Evolutionary conservation across 2,329 filamentous ascomycete species (phyloP), one percentile per base, ranked within the genome.

Genomic region (Madurella fahalii): DNA sequence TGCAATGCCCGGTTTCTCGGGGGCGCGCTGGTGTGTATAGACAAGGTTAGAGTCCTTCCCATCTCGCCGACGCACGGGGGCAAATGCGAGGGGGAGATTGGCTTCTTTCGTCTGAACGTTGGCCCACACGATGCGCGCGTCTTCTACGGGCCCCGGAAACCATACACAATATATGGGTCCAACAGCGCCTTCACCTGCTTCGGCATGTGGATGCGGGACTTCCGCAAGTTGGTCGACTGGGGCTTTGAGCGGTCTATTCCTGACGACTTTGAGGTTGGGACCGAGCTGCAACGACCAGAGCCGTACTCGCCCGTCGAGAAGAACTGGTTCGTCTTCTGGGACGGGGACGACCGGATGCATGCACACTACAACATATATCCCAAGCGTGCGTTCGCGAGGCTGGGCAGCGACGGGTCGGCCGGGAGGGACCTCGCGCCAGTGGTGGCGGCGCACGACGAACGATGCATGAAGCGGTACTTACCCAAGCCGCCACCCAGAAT

Each of bases 321-420:
- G 74, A 85, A 85, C 61, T 85, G 75, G 72, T 85, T 84, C 59
- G 56, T 80, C 2, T 85, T 84, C 68, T 85, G 81, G 81, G 80
- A 83, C 57, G 54, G 57, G 0, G 54, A 69, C 0, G 74, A 72
- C 5, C 63, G 71, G 17, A 67, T 74, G 47, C 81, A 81, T 62
- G 70, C 73, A 1, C 81, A 84, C 63, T 75, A 82, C 63, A 79
- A 83, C 58, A 63, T 82, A 2, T 60, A 63, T 0, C 81, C 80
- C 0, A 68, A 68, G 16, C 76, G 82, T 0, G 69, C 69, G 0
- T 84, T 82, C 60, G 73, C 80, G 0, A 67, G 69, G 40, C 63
- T 83, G 9, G 61, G 63, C 2, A 39, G 57, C 1, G 74, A 79
- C 57, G 80, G 79, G 4, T 71, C 71, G 0, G 74, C 72, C 1